Evolutionary conservation across 2,329 filamentous ascomycete species (phyloP).

Genomic region (Didymella arachidicola): DNA sequence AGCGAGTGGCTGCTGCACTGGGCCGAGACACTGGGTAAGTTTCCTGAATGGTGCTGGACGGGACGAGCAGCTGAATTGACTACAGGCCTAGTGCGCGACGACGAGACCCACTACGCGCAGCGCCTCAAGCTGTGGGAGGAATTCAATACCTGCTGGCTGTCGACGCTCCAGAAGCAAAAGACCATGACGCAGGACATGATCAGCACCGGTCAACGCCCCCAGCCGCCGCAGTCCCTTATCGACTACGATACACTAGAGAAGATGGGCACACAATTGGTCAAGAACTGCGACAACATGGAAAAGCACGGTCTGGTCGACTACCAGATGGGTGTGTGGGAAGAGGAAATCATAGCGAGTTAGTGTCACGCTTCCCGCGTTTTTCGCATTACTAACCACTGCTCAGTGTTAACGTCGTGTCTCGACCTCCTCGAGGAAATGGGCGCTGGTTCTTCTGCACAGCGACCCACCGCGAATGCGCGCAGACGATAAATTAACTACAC

Average conservation of each 20-base stretch:
- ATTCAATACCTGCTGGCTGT: conserved; percentile 92
- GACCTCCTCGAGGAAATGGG: conserved; percentile 59
- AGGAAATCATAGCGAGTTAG: conserved; percentile 85
- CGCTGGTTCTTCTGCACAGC: conserved; percentile 43
- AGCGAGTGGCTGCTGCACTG: conserved; percentile 73
- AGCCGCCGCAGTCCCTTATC: conserved; percentile 70
- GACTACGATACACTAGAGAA: conserved; percentile 73
- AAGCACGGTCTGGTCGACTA: conserved; percentile 96
- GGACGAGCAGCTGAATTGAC: conserved; percentile 54
- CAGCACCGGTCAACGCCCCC: conserved; percentile 64
- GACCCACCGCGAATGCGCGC: conserved; percentile 42
- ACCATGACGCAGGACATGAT: conserved; percentile 71
- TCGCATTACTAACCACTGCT: conserved; percentile 22
- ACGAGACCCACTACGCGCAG: conserved; percentile 75
- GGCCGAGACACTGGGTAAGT: conserved; percentile 71
- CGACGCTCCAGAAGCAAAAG: conserved; percentile 82
- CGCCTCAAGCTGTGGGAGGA: conserved; percentile 89
- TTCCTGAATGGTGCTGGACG: conserved; percentile 25
- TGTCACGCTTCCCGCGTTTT: conserved; percentile 26
- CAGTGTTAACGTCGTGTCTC: conserved; percentile 63
- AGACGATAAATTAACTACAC: conserved; percentile 42
- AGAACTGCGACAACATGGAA: conserved; percentile 85
- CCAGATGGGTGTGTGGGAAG: conserved; percentile 95
- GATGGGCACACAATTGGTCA: conserved; percentile 82
- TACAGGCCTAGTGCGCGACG: conserved; percentile 83